Percentiles rank a stretch among this genome's conserved stretches.
Evolutionary conservation across 2,329 filamentous ascomycete genomes (phyloP).

Genomic region (Pyricularia grisea): DNA sequence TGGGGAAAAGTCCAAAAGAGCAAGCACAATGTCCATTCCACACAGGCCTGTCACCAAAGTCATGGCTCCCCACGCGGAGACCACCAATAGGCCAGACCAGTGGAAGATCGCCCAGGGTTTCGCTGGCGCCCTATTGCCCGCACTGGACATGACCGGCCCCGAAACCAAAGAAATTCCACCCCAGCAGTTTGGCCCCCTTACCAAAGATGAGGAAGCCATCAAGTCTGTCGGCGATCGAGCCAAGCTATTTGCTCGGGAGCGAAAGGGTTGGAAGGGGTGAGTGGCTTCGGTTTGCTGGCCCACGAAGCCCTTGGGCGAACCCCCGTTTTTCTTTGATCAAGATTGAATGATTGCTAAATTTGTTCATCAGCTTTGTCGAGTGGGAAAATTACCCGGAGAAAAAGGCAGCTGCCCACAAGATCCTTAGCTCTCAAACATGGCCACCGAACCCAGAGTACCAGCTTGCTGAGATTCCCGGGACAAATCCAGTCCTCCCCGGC

Average conservation of each 20-base stretch:
- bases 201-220: background rate
- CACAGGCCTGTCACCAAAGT: background rate
- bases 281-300: background rate
- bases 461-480: slow-evolving; percentile 41
- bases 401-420: slow-evolving; percentile 47
- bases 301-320: background rate
- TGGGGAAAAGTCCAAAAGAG: no score
- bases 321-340: background rate
- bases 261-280: background rate
- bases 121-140: background rate
- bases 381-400: slow-evolving; percentile 65
- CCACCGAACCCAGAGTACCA: slow-evolving; percentile 39
- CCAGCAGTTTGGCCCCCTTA: background rate
- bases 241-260: background rate
- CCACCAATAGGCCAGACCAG: background rate
- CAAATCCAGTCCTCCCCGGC: slow-evolving; percentile 48
- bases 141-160: background rate
- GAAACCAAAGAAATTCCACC: background rate
- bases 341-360: background rate
- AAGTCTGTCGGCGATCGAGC: background rate
- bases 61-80: slow-evolving; percentile 17
- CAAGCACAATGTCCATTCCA: no score
- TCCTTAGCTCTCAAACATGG: slow-evolving; percentile 26
- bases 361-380: slow-evolving; percentile 43
- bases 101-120: background rate